phyloP scores from a whole-genome alignment of 495 filamentous ascomycete genomes.

The Hypomontagnella submonticulosa region DNA sequence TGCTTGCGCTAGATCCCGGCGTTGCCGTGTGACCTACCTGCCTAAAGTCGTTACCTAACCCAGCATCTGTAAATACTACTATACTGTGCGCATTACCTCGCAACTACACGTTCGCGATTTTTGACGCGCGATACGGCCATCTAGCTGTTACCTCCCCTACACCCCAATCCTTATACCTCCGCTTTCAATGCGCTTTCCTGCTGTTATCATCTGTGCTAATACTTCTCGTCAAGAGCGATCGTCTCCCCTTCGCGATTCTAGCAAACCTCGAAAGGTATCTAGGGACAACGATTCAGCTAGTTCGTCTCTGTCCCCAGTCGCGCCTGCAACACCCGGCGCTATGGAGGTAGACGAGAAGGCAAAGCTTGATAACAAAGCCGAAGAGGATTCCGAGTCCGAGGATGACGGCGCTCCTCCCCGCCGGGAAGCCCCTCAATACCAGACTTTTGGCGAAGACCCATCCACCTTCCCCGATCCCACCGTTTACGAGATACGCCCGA shows the following conservation, averaged over 20 bases:
- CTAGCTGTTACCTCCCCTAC: too few relatives aligned
- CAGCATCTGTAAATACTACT: not conserved
- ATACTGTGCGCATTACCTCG: not conserved
- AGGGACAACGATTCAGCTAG: constrained; percentile 68
- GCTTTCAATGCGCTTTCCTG: too few relatives aligned
- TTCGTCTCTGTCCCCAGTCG: constrained; percentile 71
- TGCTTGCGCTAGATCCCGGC: too few relatives aligned
- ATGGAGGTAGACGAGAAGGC: constrained; percentile 64
- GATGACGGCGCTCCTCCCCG: constrained; percentile 82
- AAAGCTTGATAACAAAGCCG: constrained; percentile 62
- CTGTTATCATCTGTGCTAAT: constrained; percentile 13
- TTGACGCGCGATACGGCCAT: not conserved
- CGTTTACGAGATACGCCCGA: constrained; percentile 87
- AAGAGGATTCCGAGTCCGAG: constrained; percentile 70
- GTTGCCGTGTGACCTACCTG: too few relatives aligned
- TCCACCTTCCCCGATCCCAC: constrained; percentile 93
- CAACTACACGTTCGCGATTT: not conserved
- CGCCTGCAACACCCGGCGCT: constrained; percentile 58
- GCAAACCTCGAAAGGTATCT: constrained; percentile 59
- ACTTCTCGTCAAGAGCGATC: constrained; percentile 54
- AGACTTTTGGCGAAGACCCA: constrained; percentile 91
- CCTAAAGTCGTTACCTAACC: too few relatives aligned
- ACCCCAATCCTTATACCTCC: too few relatives aligned
- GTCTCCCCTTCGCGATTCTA: constrained; percentile 56
- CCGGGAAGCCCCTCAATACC: constrained; percentile 74